Percentiles rank a stretch among this genome's conserved stretches.
These are phyloP conservation scores for Stentor coeruleus DNA, from an alignment of 73 alveolate species.

Conservation along the genomic window DNA sequence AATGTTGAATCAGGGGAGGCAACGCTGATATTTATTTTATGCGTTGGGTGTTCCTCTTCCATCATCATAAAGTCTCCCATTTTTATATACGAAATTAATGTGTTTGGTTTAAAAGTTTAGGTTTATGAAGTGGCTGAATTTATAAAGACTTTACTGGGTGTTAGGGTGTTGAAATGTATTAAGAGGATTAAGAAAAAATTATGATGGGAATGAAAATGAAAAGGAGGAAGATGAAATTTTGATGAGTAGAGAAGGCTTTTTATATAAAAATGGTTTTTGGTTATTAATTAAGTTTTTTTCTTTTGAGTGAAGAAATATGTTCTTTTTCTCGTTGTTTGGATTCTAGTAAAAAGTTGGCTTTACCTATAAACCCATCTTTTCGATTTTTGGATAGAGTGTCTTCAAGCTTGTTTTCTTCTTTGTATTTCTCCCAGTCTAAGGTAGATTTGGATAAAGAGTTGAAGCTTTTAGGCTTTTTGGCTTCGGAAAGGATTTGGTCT, in stretches of 20 bases:
- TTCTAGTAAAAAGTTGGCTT: constrained; percentile 30
- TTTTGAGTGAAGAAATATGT: constrained; percentile 63
- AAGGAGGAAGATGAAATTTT: no score
- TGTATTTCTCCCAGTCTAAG: constrained; percentile 67
- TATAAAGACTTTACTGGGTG: no score
- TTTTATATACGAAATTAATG: background rate
- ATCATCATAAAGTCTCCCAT: background rate
- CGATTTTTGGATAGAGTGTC: background rate
- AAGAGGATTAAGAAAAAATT: no score
- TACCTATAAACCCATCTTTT: constrained; percentile 4
- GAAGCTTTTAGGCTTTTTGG: constrained; percentile 92
- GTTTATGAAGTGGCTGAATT: no score
- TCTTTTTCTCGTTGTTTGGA: constrained; percentile 82
- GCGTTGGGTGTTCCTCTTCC: background rate
- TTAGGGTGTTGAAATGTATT: no score
- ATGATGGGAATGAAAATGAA: no score
- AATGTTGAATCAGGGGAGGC: background rate
- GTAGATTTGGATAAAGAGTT: constrained; percentile 75
- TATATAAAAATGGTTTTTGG: no score
- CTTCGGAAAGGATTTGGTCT: constrained; percentile 76
- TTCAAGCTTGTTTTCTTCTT: background rate
- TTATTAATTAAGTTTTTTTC: background rate
- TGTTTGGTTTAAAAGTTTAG: no score
- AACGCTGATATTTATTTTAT: background rate
- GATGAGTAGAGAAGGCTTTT: no score